Percentiles rank a stretch among this genome's conserved stretches.
These are phyloP conservation scores for Guadua angustifolia DNA, from an alignment of 176 grass and related monocot species.

Conservation along the genomic window DNA sequence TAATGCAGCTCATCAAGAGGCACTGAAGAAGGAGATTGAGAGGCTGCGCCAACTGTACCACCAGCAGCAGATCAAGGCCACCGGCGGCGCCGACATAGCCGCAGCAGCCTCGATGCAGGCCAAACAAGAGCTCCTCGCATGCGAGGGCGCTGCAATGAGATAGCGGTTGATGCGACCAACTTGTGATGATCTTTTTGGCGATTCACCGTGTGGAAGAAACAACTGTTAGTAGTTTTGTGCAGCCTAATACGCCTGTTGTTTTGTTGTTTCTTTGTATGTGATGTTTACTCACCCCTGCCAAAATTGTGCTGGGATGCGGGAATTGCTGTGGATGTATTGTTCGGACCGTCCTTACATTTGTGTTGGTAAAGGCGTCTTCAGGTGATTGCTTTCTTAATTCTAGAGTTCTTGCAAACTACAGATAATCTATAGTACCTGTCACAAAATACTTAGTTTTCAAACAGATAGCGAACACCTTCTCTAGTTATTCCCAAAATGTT, in stretches of 20 bases:
- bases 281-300: slow-evolving; percentile 31
- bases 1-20: slow-evolving; percentile 88
- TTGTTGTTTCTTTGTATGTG: slow-evolving; percentile 8
- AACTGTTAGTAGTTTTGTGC: slow-evolving; percentile 47
- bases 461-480: background rate
- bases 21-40: slow-evolving; percentile 81
- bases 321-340: slow-evolving; percentile 38
- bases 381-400: slow-evolving; percentile 2
- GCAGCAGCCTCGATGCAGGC: slow-evolving; percentile 54
- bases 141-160: slow-evolving; percentile 56
- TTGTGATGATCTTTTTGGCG: background rate
- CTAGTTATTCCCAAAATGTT: background rate
- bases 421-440: background rate
- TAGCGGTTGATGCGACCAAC: slow-evolving; percentile 6
- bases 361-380: slow-evolving; percentile 39
- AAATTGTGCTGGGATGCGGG: slow-evolving; percentile 40
- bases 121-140: slow-evolving; percentile 54
- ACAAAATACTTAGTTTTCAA: background rate
- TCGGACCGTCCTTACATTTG: slow-evolving; percentile 33
- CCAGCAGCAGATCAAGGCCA: slow-evolving; percentile 79
- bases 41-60: slow-evolving; percentile 77
- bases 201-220: slow-evolving; percentile 19
- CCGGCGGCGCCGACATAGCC: slow-evolving; percentile 49
- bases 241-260: slow-evolving; percentile 34
- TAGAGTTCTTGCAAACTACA: background rate